Base-by-base conservation (phyloP, 192 early-diverging fungal genomes). In the Paraglomus brasilianum region DNA sequence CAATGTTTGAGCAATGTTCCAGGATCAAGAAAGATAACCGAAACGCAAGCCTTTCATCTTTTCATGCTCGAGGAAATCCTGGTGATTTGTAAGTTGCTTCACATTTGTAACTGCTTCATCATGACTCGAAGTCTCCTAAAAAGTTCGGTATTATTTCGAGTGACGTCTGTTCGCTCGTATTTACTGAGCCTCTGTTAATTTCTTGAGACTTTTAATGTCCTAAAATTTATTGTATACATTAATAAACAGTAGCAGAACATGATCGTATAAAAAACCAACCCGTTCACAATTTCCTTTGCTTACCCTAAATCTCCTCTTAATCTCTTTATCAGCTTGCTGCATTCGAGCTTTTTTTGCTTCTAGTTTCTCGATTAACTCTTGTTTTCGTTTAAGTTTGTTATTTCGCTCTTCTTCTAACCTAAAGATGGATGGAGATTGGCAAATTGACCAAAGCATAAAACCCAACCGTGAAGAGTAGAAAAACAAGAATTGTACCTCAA, bases 271-370 rank as follows among this genome's bases (percentile, higher is more conserved):
- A 8, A 55, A 24, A 30, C 14, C 4, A 56, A 8, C 2, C 17
- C 17, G 5, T 52, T 10, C 22, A 30, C 6, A 6, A 56, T 2
- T 55, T 55, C 4, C 36, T 55, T 19, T 6, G 1, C 17, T 53
- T 22, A 56, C 53, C 53, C 38, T 56, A 36, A 56, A 56, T 36
- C 22, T 36, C 13, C 11, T 56, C 19, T 56, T 36, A 30, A 56
- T 36, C 21, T 56, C 53, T 56, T 56, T 56, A 7, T 56, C 14
- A 56, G 38, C 21, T 56, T 56, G 53, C 38, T 56, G 22, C 22
- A 56, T 56, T 36, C 38, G 22, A 10, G 53, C 8, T 21, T 56
- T 56, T 36, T 56, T 56, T 10, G 53, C 53, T 15, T 15, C 10
- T 19, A 24, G 22, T 36, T 36, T 30, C 11, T 56, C 53, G 11